A percentile compares a stretch with the other conserved stretches of the same genome.
Conservation (phyloP, 2,329 filamentous ascomycete genomes). For the Aurifilum marmelostoma region DNA sequence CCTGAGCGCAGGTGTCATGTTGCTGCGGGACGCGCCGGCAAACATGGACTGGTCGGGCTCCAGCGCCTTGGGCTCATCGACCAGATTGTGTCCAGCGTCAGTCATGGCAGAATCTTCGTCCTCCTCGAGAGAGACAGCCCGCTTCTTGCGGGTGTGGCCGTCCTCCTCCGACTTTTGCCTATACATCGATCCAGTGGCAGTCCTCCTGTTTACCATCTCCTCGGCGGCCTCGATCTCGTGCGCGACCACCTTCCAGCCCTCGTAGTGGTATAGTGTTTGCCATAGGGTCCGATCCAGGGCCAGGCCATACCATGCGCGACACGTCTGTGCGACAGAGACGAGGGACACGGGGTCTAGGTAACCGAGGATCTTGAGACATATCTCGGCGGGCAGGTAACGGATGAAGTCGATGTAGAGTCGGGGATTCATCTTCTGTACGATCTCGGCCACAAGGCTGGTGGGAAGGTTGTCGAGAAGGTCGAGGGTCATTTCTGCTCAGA, state of each 20-base stretch:
- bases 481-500: conserved; percentile 73
- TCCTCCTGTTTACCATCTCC: conserved; percentile 53
- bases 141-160: conserved; percentile 58
- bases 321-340: conserved; percentile 77
- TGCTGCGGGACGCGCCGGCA: conserved; percentile 33
- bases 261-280: conserved; percentile 78
- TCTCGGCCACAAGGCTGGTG: conserved; percentile 76
- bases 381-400: conserved; percentile 80
- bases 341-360: conserved; percentile 83
- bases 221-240: conserved; percentile 71
- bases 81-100: conserved; percentile 38
- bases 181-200: conserved; percentile 46
- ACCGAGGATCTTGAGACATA: conserved; percentile 86
- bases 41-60: conserved; percentile 31
- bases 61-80: conserved; percentile 34
- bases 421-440: conserved; percentile 79
- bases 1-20: conserved; percentile 34
- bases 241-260: conserved; percentile 80
- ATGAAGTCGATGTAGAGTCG: conserved; percentile 93
- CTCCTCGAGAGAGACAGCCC: conserved; percentile 52
- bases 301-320: conserved; percentile 78
- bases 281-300: conserved; percentile 85
- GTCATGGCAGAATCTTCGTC: conserved; percentile 51
- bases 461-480: conserved; percentile 76
- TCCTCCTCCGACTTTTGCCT: conserved; percentile 49